Percentiles rank a stretch among this genome's conserved stretches.
Evolutionary conservation across 805 yeast species (phyloP).

Genomic region (Grigorovia yakushimaensis): DNA sequence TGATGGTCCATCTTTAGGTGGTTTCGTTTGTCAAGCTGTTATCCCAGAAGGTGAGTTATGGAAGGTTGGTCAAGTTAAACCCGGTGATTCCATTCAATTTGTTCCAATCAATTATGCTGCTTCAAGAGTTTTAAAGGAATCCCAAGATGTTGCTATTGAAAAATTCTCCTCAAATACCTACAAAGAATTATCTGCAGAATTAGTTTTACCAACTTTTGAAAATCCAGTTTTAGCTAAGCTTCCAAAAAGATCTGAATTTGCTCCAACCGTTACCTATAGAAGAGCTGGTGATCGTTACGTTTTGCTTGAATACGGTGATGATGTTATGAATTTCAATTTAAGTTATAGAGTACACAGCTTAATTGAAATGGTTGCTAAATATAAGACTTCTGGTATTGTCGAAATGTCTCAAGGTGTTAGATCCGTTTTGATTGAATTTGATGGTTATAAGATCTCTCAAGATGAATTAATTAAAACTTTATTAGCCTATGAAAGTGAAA

Average conservation of each 20-base stretch:
- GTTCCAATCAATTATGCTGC: slow-evolving; percentile 61
- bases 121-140: slow-evolving; percentile 54
- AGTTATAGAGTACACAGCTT: slow-evolving; percentile 79
- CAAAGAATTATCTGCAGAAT: slow-evolving; percentile 25
- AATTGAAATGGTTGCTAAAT: slow-evolving; percentile 57
- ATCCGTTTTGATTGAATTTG: slow-evolving; percentile 82
- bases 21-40: slow-evolving; percentile 94
- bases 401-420: slow-evolving; percentile 98
- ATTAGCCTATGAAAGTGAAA: slow-evolving; percentile 65
- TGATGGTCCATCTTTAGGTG: slow-evolving; percentile 97
- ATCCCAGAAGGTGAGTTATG: slow-evolving; percentile 94
- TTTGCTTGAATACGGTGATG: slow-evolving; percentile 87
- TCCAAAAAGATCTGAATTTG: slow-evolving; percentile 36
- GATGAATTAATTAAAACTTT: slow-evolving; percentile 49
- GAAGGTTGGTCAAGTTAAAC: slow-evolving; percentile 97
- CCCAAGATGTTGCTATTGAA: slow-evolving; percentile 50
- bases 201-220: slow-evolving; percentile 39
- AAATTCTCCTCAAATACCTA: slow-evolving; percentile 7
- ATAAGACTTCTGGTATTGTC: slow-evolving; percentile 67
- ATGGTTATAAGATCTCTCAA: slow-evolving; percentile 56
- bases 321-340: slow-evolving; percentile 72
- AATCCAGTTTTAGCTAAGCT: slow-evolving; percentile 58
- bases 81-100: slow-evolving; percentile 80
- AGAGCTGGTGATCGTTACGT: slow-evolving; percentile 96
- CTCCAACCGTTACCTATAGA: slow-evolving; percentile 74